These are phyloP conservation scores for Dryas alaskensis DNA, from an alignment of 306 rosid species.

Conservation along the genomic window DNA sequence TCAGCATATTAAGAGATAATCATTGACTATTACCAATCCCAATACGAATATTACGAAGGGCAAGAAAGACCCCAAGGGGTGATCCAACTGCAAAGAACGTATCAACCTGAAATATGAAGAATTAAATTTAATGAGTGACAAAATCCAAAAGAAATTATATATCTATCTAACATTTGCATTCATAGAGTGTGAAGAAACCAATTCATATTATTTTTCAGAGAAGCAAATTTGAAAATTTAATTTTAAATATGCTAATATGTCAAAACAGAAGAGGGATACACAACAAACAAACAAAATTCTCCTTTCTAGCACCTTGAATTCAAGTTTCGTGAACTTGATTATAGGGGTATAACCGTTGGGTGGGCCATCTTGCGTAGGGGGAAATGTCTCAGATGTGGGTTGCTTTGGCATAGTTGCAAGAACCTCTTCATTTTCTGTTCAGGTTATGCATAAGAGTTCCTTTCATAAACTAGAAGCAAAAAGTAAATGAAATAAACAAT, in stretches of 20 bases:
- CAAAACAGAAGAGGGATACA: not conserved
- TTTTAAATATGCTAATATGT: not conserved
- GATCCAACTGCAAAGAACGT: conserved; percentile 99
- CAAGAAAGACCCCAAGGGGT: conserved; percentile 95
- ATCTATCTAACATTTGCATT: not conserved
- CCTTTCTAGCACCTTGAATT: conserved; percentile 60
- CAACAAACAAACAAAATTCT: not conserved
- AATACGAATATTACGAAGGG: conserved; percentile 86
- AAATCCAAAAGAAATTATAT: not conserved
- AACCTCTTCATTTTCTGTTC: conserved; percentile 40
- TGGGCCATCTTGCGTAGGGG: conserved; percentile 46
- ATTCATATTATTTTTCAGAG: not conserved
- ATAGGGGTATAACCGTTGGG: conserved; percentile 60
- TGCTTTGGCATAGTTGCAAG: conserved; percentile 35
- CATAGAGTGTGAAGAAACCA: conserved; percentile 18
- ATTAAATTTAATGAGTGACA: conserved; percentile 25
- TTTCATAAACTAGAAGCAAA: conserved; percentile 15
- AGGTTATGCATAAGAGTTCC: conserved; percentile 16
- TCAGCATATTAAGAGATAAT: conserved; percentile 22
- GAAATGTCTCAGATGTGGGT: conserved; percentile 35
- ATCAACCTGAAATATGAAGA: conserved; percentile 65
- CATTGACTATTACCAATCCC: conserved; percentile 65
- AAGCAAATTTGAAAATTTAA: not conserved
- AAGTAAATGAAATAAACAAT: not conserved
- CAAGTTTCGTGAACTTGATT: conserved; percentile 80